Evolutionary conservation across 129 eudicot genomes (phyloP), one percentile per base, ranked within the genome.

Genomic region (Escallonia herrerae): DNA sequence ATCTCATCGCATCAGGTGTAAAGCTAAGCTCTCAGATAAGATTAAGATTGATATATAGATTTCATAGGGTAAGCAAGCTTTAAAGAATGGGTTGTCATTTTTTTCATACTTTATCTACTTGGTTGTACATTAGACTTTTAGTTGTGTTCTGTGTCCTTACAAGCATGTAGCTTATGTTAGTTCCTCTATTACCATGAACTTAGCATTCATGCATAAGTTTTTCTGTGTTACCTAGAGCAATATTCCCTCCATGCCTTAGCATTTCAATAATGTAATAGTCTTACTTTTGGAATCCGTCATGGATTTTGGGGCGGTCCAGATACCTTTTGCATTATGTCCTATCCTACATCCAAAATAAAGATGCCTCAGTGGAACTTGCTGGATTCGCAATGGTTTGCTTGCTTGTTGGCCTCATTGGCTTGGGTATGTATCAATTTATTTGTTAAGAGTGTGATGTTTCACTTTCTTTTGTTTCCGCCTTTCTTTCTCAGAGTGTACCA

Each of bases 281-380:
- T 77, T 50, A 58, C 59, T 38, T 64, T 7, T 80, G 66, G 14
- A 53, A 8, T 53, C 58, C 14, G 4, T 53, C 58, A 11, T 53
- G 58, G n/a, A 11, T 55, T 49, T 12, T 64, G 33, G 40, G 65
- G 56, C 11, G 50, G 12, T 76, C 22, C 82, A 90, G 97, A 67
- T 90, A 69, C 77, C 83, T 90, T 66, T 66, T 90, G 67, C 84
- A 80, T 68, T 90, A 90, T 74, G 40, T 84, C 15, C 60, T 80
- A 45, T 67, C 84, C 73, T 77, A 76, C 81, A 70, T 52, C 5
- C 75, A 72, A 69, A 70, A 45, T 56, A 40, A 70, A 43, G 78
- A 69, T 67, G 66, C 62, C 56, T 57, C 57, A 37, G 68, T 72
- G 50, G 73, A 53, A 43, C 37, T 77, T 40, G 72, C 68, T 6